Evolutionary conservation across 2,329 filamentous ascomycete genomes (phyloP).

Genomic region (Trichoderma koningiopsis): DNA sequence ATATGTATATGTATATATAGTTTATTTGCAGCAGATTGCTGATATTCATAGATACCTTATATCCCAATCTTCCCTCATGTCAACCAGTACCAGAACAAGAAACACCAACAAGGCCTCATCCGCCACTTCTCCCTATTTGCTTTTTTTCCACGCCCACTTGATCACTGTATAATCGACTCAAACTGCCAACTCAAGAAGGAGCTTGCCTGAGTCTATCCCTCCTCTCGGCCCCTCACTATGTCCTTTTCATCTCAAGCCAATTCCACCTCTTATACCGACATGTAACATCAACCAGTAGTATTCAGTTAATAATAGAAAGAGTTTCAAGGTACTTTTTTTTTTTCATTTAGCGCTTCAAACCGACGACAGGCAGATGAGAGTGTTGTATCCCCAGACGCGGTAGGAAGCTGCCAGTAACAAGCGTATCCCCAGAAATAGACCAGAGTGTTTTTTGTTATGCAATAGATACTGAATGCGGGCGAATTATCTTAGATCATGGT

Average conservation of each 20-base stretch:
- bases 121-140: not conserved
- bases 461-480: not conserved
- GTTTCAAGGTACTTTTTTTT: not conserved
- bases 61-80: not conserved
- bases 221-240: not conserved
- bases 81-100: not conserved
- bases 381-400: not conserved
- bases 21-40: not conserved
- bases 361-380: not conserved
- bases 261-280: slow-evolving; percentile 2
- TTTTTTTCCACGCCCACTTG: not conserved
- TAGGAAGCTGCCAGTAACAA: not conserved
- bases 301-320: not conserved
- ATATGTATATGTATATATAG: not conserved
- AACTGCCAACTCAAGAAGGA: not conserved
- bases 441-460: not conserved
- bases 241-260: not conserved
- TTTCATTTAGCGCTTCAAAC: not conserved
- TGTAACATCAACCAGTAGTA: not conserved
- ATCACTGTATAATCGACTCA: not conserved
- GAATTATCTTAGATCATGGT: not conserved
- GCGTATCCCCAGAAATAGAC: not conserved
- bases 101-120: not conserved
- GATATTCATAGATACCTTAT: not conserved
- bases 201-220: not conserved